These are phyloP conservation scores for Boletus vinaceobasis DNA, from an alignment of 768 basidiomycete genomes.

Conservation along the genomic window DNA sequence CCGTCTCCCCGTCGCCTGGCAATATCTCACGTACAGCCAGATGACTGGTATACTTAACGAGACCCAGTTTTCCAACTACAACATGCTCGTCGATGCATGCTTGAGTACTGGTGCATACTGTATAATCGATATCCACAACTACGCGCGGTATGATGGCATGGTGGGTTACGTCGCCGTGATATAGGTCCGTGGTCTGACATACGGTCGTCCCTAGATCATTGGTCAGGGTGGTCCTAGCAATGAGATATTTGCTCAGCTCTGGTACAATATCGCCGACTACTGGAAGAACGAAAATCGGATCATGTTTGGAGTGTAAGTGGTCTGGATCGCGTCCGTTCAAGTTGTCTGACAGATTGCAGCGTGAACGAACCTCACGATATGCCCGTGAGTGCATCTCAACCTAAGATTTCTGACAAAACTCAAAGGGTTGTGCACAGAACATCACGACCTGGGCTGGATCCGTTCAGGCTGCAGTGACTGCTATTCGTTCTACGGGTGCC, in stretches of 20 bases:
- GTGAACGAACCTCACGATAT: conserved; percentile 68
- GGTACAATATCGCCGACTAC: conserved; percentile 49
- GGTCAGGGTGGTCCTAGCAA: conserved; percentile 62
- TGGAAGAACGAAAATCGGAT: conserved; percentile 41
- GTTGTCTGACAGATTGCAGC: conserved; percentile 21
- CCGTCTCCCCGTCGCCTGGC: conserved; percentile 62
- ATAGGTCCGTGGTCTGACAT: not conserved
- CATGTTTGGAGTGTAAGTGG: conserved; percentile 47
- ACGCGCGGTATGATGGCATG: conserved; percentile 51
- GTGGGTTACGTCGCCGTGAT: conserved; percentile 19
- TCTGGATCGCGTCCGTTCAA: not conserved
- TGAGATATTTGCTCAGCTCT: conserved; percentile 49
- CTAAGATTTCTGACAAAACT: not conserved
- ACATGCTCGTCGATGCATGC: conserved; percentile 41
- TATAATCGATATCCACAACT: conserved; percentile 60
- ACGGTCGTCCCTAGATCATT: conserved; percentile 39
- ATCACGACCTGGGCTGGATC: conserved; percentile 47
- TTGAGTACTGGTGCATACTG: conserved; percentile 49
- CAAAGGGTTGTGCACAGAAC: conserved; percentile 12
- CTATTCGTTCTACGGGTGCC: conserved; percentile 52
- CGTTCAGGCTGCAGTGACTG: conserved; percentile 58
- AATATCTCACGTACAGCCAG: conserved; percentile 42
- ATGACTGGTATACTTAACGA: conserved; percentile 40
- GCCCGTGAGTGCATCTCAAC: conserved; percentile 25
- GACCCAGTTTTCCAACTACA: conserved; percentile 46